Base-by-base conservation (phyloP, 768 basidiomycete species). In the Infundibulicybe gibba region DNA sequence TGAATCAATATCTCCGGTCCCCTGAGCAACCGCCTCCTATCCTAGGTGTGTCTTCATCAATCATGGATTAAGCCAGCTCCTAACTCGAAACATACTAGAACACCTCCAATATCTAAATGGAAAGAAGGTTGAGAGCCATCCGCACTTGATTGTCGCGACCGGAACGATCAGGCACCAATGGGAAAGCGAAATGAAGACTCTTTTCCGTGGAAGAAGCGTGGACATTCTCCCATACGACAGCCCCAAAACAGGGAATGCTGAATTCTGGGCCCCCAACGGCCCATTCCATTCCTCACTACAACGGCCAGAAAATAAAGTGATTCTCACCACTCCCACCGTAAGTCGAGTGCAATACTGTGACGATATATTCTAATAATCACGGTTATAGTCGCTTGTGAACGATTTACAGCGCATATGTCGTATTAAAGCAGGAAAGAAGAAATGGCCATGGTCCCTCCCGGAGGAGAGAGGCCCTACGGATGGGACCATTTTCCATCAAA, bases 11-110 rank as follows among this genome's bases (percentile, higher is more conserved):
- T n/a, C n/a, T n/a, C n/a, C 33, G 2, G 32, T 39, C 15, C 43
- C 30, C 8, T 15, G 41, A 0, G 16, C 49, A 34, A 20, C 30
- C 58, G 12, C 58, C 62, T 12, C 59, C 57, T 12, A 40, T 63
- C 19, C 42, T 62, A 31, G 16, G 58, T 63, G 57, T 8, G 8
- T 25, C 3, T 45, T 3, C 5, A 19, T 45, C 44, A 17, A 9
- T 33, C 44, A 38, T 20, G 40, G 13, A n/a, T 12, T 30, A 3
- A 2, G 35, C 12, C n/a, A n/a, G n/a, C n/a, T n/a, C n/a, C n/a
- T n/a, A n/a, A n/a, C n/a, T n/a, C n/a, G n/a, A n/a, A n/a, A n/a
- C n/a, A n/a, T n/a, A n/a, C n/a, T n/a, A n/a, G n/a, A 3, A 8
- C 12, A 13, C 13, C 15, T 4, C 8, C 44, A 40, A 6, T 41